Evolutionary conservation across 2,329 filamentous ascomycete species (phyloP).

Genomic region (Boeremia exigua): DNA sequence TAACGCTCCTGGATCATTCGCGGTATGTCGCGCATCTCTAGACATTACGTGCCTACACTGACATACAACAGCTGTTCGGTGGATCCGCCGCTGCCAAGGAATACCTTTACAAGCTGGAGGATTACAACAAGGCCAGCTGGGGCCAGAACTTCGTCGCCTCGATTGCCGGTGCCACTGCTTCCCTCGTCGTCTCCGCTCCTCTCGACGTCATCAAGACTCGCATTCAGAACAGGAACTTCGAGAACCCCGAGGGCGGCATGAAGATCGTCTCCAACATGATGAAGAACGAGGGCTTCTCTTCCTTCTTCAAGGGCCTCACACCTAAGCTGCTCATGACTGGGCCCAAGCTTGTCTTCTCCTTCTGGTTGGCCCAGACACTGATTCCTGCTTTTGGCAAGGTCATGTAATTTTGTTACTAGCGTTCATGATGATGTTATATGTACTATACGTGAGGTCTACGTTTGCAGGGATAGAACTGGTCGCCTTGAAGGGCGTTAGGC

Average conservation of each 20-base stretch:
- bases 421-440: constrained; percentile 36
- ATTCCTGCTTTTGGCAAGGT: constrained; percentile 88
- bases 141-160: constrained; percentile 97
- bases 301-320: constrained; percentile 97
- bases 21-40: constrained; percentile 64
- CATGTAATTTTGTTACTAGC: constrained; percentile 51
- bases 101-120: constrained; percentile 84
- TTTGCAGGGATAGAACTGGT: constrained; percentile 24
- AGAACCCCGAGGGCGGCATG: constrained; percentile 94
- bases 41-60: constrained; percentile 11
- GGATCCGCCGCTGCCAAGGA: constrained; percentile 98
- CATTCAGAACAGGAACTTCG: constrained; percentile 97
- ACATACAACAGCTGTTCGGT: constrained; percentile 77
- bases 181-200: constrained; percentile 96
- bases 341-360: constrained; percentile 98
- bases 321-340: constrained; percentile 99
- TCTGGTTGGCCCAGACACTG: constrained; percentile 98
- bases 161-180: constrained; percentile 91
- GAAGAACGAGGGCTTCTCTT: constrained; percentile 80
- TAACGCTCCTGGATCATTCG: constrained; percentile 96
- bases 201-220: constrained; percentile 98
- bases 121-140: constrained; percentile 97
- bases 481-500: constrained; percentile 23
- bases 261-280: constrained; percentile 92
- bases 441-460: constrained; percentile 34